A percentile compares a stretch with the other conserved stretches of the same genome.
Evolutionary conservation across 495 filamentous ascomycete species (phyloP).

Genomic region (Xylaria grammica): DNA sequence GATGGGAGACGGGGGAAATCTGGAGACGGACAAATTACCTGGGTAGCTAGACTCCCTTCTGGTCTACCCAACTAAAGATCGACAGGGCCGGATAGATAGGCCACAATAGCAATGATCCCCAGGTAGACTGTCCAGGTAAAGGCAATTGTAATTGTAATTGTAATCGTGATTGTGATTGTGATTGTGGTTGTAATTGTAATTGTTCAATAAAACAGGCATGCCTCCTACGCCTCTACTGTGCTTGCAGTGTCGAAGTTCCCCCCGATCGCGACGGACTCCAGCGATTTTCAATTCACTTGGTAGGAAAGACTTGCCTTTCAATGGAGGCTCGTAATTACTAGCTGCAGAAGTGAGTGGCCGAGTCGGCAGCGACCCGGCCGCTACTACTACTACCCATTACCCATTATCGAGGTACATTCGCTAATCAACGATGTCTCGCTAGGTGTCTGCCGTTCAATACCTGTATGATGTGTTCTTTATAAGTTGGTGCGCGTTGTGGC

Average conservation of each 20-base stretch:
- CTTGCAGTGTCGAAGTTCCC: neutral
- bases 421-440: slow-evolving; percentile 11
- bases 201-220: neutral
- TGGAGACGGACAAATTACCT: slow-evolving; percentile 3
- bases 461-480: slow-evolving; percentile 7
- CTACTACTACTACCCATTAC: too few relatives aligned
- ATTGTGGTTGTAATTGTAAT: too few relatives aligned
- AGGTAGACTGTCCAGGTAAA: too few relatives aligned
- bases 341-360: slow-evolving; percentile 23
- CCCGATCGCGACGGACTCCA: neutral
- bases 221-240: neutral
- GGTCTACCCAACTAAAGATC: neutral
- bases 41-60: too few relatives aligned
- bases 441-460: slow-evolving; percentile 6
- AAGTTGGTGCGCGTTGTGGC: neutral
- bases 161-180: too few relatives aligned
- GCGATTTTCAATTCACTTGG: slow-evolving; percentile 4
- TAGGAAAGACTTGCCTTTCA: neutral
- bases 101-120: neutral
- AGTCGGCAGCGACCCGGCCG: slow-evolving; percentile 18
- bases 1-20: neutral
- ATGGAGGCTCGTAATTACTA: slow-evolving; percentile 7
- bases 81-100: slow-evolving; percentile 2
- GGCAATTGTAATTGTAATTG: too few relatives aligned
- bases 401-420: slow-evolving; percentile 22